Base-by-base conservation (phyloP, 2,329 filamentous ascomycete genomes). In the Apiospora saccharicola region DNA sequence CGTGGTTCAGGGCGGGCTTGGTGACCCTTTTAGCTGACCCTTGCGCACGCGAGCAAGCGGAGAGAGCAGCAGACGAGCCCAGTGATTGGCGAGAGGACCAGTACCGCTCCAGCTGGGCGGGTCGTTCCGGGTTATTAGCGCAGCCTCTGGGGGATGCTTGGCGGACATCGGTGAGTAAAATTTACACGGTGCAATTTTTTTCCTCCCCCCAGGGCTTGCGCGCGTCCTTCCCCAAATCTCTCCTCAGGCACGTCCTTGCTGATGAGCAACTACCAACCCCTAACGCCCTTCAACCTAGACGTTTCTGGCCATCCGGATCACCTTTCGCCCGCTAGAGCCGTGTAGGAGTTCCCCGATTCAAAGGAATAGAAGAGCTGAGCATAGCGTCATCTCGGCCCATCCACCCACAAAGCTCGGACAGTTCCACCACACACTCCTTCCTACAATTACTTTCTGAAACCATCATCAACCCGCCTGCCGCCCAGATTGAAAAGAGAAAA, bases 351-450 rank as follows among this genome's bases (percentile, higher is more conserved):
- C 57, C 57, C 57, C 57, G 57, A 64, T 41, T 64, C 57, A 64
- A 24, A 64, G 57, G 19, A 37, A 57, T 16, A 57, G 26, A 34
- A 64, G 34, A 64, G 30, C 57, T 24, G 34, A 34, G 34, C 57
- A 64, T 64, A 64, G 57, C 57, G 57, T 64, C 57, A 64, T 64
- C 57, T 64, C 34, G 22, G 57, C 7, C 34, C 57, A 64, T 41
- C 19, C 57, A 64, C 57, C n/a, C 34, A 37, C 30, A n/a, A 34
- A 64, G 57, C 57, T 64, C 57, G 34, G 30, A 64, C 57, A 41
- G 57, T 41, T 64, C 57, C 57, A 64, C 57, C 57, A 41, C 57
- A 61, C 53, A 64, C 57, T 64, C 57, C 34, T 64, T 41, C 57
- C 57, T 64, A 64, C 34, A n/a, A 64, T 64, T 64, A 34, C 34